These are phyloP conservation scores for Fusarium albidum DNA, from an alignment of 2,329 filamentous ascomycete genomes.

Conservation along the genomic window DNA sequence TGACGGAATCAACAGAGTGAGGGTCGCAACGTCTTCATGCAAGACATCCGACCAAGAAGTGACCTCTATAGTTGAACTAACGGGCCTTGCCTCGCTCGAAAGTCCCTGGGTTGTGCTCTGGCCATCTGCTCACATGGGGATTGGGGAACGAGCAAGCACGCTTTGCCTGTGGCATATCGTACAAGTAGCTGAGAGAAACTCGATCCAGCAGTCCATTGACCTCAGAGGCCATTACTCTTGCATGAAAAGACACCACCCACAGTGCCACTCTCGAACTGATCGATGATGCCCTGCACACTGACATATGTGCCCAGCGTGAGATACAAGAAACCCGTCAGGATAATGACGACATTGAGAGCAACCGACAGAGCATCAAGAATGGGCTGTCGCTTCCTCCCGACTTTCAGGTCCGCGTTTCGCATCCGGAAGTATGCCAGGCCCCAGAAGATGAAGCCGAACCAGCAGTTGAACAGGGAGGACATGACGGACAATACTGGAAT, in stretches of 20 bases:
- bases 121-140: too few relatives aligned
- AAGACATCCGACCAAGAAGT: too few relatives aligned
- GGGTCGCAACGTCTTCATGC: too few relatives aligned
- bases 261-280: slow-evolving; percentile 70
- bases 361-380: too few relatives aligned
- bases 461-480: slow-evolving; percentile 91
- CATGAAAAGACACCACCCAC: slow-evolving; percentile 82
- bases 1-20: too few relatives aligned
- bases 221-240: slow-evolving; percentile 69
- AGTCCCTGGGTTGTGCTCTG: too few relatives aligned
- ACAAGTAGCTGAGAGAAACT: too few relatives aligned
- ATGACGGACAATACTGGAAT: slow-evolving; percentile 66
- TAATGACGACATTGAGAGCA: slow-evolving; percentile 81
- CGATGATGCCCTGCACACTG: slow-evolving; percentile 76
- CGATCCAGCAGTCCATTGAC: too few relatives aligned
- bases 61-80: too few relatives aligned
- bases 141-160: too few relatives aligned
- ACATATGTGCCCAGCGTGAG: slow-evolving; percentile 83
- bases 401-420: slow-evolving; percentile 68
- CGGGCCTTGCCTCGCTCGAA: too few relatives aligned
- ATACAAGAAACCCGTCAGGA: slow-evolving; percentile 81
- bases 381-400: slow-evolving; percentile 60
- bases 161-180: too few relatives aligned
- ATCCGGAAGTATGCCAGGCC: slow-evolving; percentile 82
- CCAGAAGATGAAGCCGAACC: slow-evolving; percentile 97